A percentile compares a stretch with the other conserved stretches of the same genome.
phyloP scores from a whole-genome alignment of 106 monocot genomes.

The Dendrobium chrysotoxum region DNA sequence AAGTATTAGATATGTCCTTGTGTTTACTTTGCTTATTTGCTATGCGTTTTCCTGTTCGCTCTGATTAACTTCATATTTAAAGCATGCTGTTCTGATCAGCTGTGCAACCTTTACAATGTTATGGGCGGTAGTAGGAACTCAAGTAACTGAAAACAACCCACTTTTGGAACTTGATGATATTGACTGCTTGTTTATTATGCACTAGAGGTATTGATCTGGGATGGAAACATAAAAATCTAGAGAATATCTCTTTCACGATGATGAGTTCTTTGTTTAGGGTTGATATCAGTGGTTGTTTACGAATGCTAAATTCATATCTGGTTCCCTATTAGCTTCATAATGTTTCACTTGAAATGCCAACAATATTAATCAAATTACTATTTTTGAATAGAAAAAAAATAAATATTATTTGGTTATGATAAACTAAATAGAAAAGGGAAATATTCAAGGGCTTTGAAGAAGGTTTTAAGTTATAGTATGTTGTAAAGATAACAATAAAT shows the following conservation, averaged over 20 bases:
- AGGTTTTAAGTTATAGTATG: background rate
- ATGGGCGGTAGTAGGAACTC: background rate
- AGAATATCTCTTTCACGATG: background rate
- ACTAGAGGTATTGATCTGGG: background rate
- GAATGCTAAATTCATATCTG: background rate
- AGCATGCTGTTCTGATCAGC: background rate
- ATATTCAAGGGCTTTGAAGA: background rate
- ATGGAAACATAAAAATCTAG: background rate
- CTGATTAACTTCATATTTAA: background rate
- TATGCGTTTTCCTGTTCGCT: background rate
- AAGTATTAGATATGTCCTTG: background rate
- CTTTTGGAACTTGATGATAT: background rate
- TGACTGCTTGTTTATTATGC: background rate
- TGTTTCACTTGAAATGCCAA: background rate
- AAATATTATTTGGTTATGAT: background rate
- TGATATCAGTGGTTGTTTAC: background rate
- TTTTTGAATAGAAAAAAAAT: background rate
- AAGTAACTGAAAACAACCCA: background rate
- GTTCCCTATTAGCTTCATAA: background rate
- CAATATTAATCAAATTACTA: background rate
- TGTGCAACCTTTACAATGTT: background rate
- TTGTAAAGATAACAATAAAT: background rate
- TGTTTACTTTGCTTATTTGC: background rate
- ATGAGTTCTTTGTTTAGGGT: background rate
- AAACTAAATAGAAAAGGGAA: background rate